Percentiles rank a stretch among this genome's conserved stretches.
Conservation (phyloP, 306 rosid genomes). For the Trifolium repens region DNA sequence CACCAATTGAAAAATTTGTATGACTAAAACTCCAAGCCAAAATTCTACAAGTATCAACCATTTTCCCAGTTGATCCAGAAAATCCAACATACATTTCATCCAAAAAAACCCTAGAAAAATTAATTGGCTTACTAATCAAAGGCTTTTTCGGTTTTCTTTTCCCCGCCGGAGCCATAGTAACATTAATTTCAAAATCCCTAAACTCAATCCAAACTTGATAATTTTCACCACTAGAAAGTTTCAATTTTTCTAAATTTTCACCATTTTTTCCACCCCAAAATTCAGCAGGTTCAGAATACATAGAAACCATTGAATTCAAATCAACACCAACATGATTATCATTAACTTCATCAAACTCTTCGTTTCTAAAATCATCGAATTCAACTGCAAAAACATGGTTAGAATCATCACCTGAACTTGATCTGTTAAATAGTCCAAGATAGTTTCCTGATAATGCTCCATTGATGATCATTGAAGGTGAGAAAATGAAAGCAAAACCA, state of each 20-base stretch:
- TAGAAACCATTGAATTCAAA: constrained; percentile 59
- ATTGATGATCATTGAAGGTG: constrained; percentile 44
- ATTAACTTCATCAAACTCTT: constrained; percentile 60
- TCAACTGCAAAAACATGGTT: constrained; percentile 63
- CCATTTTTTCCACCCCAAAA: constrained; percentile 57
- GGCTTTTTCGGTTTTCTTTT: constrained; percentile 55
- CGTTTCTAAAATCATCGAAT: constrained; percentile 67
- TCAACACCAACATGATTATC: constrained; percentile 70
- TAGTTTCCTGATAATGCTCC: constrained; percentile 57
- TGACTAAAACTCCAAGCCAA: constrained; percentile 75
- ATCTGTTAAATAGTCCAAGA: constrained; percentile 62
- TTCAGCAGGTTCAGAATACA: constrained; percentile 55
- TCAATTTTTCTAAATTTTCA: constrained; percentile 40
- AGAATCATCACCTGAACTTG: constrained; percentile 49
- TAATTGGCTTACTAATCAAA: constrained; percentile 56
- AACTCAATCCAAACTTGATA: constrained; percentile 78
- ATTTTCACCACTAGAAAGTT: constrained; percentile 55
- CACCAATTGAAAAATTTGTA: constrained; percentile 66
- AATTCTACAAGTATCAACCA: constrained; percentile 64
- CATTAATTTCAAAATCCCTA: constrained; percentile 49
- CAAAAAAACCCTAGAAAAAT: constrained; percentile 56
- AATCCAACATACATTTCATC: constrained; percentile 69
- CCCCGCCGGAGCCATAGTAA: constrained; percentile 65
- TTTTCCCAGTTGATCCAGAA: constrained; percentile 60
- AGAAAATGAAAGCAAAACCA: constrained; percentile 60